Base-by-base conservation (phyloP, 2,329 filamentous ascomycete species). In the Rosellinia necatrix region DNA sequence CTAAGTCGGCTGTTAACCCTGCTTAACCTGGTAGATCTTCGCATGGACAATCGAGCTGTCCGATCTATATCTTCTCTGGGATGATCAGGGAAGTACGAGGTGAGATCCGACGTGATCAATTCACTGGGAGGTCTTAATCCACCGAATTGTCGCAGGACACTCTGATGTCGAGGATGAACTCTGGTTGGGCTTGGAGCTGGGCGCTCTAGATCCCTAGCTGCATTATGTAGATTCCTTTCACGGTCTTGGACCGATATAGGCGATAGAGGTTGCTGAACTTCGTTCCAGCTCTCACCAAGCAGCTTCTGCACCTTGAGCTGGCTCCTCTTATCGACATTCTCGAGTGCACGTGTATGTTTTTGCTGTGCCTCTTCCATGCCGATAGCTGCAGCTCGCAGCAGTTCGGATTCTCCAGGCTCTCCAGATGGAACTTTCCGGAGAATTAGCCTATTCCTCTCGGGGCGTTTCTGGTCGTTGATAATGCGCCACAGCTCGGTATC, bases 61-160 rank as follows among this genome's bases (percentile, higher is more conserved):
- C 92, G 89, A 72, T 97, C 94, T 70, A 99, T 97, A 66, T 96
- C 91, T 70, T 96, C 92, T 53, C 91, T 87, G 46, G 92, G 87
- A 67, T 97, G 93, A 68, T 96, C 92, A 0, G 94, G 94, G 80
- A 99, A 99, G 78, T 97, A 99, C 0, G 92, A 96, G 1, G 91
- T 94, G 57, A 99, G 79, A 70, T 99, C 94, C 19, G 94, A 96
- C 22, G 93, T 93, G 70, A 99, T 99, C 71, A 99, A 84, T 77
- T 99, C 94, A 76, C 93, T 97, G 1, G 94, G 94, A 15, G 94
- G 94, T 65, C 94, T 83, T 62, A 94, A 87, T 29, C 93, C 93
- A 67, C 96, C 94, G 74, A 97, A 97, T 62, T 89, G 88, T 62
- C 89, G 86, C 41, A 92, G 78, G 24, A 85, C 79, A 25, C 74